These are phyloP conservation scores for Cephaloascus fragrans DNA, from an alignment of 805 yeast genomes.

Conservation along the genomic window DNA sequence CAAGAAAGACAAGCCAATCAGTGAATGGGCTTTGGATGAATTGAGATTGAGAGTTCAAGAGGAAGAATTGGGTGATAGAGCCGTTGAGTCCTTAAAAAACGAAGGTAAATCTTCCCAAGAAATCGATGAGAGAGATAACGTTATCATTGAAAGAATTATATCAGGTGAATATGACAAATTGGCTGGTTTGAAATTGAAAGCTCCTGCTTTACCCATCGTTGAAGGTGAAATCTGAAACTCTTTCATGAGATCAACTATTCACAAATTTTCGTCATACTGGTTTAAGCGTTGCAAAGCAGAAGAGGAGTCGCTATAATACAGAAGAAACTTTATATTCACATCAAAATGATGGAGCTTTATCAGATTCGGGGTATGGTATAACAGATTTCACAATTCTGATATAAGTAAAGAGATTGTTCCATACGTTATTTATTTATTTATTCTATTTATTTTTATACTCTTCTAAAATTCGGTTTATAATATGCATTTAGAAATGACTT, in stretches of 20 bases:
- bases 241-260: neutral
- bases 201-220: conserved; percentile 12
- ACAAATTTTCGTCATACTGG: too few relatives aligned
- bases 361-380: neutral
- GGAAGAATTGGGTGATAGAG: conserved; percentile 47
- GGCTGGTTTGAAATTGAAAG: conserved; percentile 44
- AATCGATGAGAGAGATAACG: conserved; percentile 58
- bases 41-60: conserved; percentile 67
- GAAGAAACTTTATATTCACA: too few relatives aligned
- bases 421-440: too few relatives aligned
- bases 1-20: conserved; percentile 37
- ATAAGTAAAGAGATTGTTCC: too few relatives aligned
- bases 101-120: conserved; percentile 45
- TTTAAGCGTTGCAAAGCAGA: too few relatives aligned
- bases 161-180: conserved; percentile 77
- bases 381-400: neutral
- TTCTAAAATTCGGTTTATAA: neutral
- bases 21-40: conserved; percentile 81
- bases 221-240: neutral
- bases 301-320: too few relatives aligned
- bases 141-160: conserved; percentile 72
- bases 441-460: neutral
- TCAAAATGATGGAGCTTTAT: neutral
- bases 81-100: conserved; percentile 43
- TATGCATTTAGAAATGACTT: neutral